These are phyloP conservation scores for Aristolochia fimbriata DNA, from an alignment of 164 flowering plant genomes.

Conservation along the genomic window DNA sequence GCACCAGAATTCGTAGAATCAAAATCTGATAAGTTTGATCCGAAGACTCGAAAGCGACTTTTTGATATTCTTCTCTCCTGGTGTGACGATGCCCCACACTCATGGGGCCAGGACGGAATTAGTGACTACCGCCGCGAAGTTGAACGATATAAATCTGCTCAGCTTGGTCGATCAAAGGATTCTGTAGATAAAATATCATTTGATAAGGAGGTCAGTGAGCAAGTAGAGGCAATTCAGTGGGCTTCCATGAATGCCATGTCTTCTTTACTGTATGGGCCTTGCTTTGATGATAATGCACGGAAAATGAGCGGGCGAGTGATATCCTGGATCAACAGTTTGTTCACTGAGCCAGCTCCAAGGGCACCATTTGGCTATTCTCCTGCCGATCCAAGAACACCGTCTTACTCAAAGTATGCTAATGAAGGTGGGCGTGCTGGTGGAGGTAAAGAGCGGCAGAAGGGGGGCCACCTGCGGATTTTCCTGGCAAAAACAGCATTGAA, in stretches of 20 bases:
- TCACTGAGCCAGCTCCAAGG: conserved; percentile 82
- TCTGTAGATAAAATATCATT: conserved; percentile 86
- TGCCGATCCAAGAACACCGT: conserved; percentile 97
- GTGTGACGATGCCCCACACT: conserved; percentile 76
- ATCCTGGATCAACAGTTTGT: conserved; percentile 88
- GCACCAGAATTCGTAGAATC: conserved; percentile 95
- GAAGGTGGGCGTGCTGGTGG: conserved; percentile 66
- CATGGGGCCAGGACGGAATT: conserved; percentile 80
- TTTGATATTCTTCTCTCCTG: conserved; percentile 94
- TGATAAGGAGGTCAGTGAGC: conserved; percentile 89
- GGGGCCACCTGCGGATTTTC: conserved; percentile 73
- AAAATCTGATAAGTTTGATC: conserved; percentile 83
- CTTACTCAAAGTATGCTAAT: conserved; percentile 67
- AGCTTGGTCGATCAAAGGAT: conserved; percentile 85
- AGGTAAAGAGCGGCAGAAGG: conserved; percentile 77
- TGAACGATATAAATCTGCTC: conserved; percentile 83
- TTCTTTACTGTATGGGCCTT: conserved; percentile 88
- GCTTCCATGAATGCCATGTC: conserved; percentile 98
- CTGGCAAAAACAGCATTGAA: conserved; percentile 88
- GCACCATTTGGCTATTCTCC: conserved; percentile 96
- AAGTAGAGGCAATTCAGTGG: conserved; percentile 96
- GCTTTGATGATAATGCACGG: conserved; percentile 98
- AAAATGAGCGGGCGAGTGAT: conserved; percentile 97
- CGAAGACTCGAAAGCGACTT: conserved; percentile 73
- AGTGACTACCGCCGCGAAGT: conserved; percentile 91